Base-by-base conservation (phyloP, 495 filamentous ascomycete species). In the Parathielavia hyrcaniae region DNA sequence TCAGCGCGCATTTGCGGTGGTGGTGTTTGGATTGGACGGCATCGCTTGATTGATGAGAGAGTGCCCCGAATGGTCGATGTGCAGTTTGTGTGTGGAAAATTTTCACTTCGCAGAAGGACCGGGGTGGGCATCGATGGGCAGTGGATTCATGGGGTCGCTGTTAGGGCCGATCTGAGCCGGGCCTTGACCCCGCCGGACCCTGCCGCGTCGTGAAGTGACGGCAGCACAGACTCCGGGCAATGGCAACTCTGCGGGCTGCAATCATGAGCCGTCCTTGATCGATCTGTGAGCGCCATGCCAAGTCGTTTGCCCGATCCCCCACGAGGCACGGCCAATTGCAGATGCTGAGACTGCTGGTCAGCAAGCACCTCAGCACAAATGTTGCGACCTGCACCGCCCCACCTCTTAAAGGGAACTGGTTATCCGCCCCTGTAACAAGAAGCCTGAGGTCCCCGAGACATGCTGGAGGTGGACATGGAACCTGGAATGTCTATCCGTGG, bases 21-120 rank as follows among this genome's bases (percentile, higher is more conserved):
- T 30, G 14, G 26, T 60, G 64, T 36, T 35, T 35, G 58, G 46
- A 46, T 36, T 49, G 26, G 45, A 60, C 58, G 53, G 58, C 52
- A 55, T 61, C 61, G 17, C 34, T 3, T 13, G 16, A 35, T 17
- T 5, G 19, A 36, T 45, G 10, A 34, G 35, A 30, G 39, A 55
- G 35, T 46, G 60, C 52, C n/a, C 60, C 50, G 44, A 51, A 60
- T 38, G 30, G 46, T 51, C 36, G 19, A 20, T 54, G 14, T 58
- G 55, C 55, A 54, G 55, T 50, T 36, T 63, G 46, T 50, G 53
- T 47, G 19, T 53, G 36, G 53, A 63, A 66, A 67, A 50, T 61
- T 58, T 65, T 55, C 45, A 35, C 59, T 30, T 6, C 26, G 26
- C 26, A 30, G 6, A 2, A 30, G 26, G 26, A 47, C 14, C 39